Evolutionary conservation across 345 rosid species (phyloP), one percentile per base, ranked within the genome.

Genomic region (Ceriops decandra): DNA sequence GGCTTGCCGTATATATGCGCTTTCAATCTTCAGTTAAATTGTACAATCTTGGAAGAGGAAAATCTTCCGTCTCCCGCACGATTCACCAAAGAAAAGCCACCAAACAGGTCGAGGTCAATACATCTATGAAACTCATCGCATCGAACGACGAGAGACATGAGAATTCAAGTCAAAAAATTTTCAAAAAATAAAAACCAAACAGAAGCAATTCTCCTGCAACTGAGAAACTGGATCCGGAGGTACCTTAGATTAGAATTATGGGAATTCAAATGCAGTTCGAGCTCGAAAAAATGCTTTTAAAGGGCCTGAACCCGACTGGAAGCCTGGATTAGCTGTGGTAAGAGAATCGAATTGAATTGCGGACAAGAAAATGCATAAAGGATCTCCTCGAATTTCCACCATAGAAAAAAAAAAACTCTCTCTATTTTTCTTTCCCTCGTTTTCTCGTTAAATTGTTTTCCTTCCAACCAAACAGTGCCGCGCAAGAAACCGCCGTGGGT

Each of bases 181-280:
- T 10, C 10, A 38, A 9, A 38, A 38, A 38, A 38, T 24, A 10
- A 38, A 38, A 38, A 38, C 0, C 0, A 13, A 42, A 11, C 49
- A 15, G 17, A 42, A 42, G 49, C 49, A 13, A 13, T 42, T 11
- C 49, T 42, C 49, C 49, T 3, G 49, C 49, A 42, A 42, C 49
- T 11, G 61, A 52, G 49, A 33, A 33, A 33, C 36, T 7, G 36
- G 36, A 69, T 60, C 32, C n/a, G 8, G 28, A 42, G 5, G 33
- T 19, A 77, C 84, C 85, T 79, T 22, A 51, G 86, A 77, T 79
- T 85, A 67, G 79, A 80, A 70, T 60, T 68, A 5, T 16, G 68
- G 21, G 38, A 76, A 46, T 74, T 22, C 35, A 56, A 63, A 62
- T 71, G 28, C 57, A 76, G 32, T 33, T 35, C 52, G 36, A 67